A percentile compares a stretch with the other conserved stretches of the same genome.
Evolutionary conservation across 192 early-diverging fungal genomes (phyloP).

Genomic region (Coemansia sp.): DNA sequence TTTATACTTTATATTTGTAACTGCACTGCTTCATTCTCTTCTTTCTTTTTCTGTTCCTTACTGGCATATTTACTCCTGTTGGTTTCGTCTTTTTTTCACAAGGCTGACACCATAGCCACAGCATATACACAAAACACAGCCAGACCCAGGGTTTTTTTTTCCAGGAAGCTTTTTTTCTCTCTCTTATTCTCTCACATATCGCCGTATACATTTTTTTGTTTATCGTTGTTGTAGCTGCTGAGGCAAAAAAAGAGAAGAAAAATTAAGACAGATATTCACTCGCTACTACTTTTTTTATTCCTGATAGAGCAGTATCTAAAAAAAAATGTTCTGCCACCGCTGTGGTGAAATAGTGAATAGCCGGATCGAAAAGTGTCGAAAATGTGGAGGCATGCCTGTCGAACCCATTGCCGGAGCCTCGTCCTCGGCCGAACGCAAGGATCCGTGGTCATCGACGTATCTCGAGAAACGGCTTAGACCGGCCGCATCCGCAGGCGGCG

Average conservation of each 20-base stretch:
- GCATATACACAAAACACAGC: background rate
- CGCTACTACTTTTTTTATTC: background rate
- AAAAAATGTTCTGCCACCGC: slow-evolving; percentile 48
- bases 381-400: slow-evolving; percentile 39
- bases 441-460: slow-evolving; percentile 52
- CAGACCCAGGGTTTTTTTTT: background rate
- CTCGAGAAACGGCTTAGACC: slow-evolving; percentile 41
- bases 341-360: slow-evolving; percentile 41
- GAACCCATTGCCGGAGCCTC: slow-evolving; percentile 34
- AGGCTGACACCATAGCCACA: background rate
- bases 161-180: background rate
- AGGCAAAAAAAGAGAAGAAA: background rate
- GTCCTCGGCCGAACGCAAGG: slow-evolving; percentile 24
- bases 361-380: slow-evolving; percentile 16
- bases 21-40: slow-evolving; percentile 8
- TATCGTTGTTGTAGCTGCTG: too few relatives aligned
- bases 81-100: too few relatives aligned
- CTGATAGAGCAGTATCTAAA: slow-evolving; percentile 2
- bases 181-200: background rate
- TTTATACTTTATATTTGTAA: background rate
- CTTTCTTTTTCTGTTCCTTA: background rate
- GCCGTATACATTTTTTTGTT: background rate
- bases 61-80: background rate
- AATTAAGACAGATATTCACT: background rate
- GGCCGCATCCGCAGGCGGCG: background rate